Conservation (phyloP, 2,329 filamentous ascomycete genomes). For the Didymella arachidicola region DNA sequence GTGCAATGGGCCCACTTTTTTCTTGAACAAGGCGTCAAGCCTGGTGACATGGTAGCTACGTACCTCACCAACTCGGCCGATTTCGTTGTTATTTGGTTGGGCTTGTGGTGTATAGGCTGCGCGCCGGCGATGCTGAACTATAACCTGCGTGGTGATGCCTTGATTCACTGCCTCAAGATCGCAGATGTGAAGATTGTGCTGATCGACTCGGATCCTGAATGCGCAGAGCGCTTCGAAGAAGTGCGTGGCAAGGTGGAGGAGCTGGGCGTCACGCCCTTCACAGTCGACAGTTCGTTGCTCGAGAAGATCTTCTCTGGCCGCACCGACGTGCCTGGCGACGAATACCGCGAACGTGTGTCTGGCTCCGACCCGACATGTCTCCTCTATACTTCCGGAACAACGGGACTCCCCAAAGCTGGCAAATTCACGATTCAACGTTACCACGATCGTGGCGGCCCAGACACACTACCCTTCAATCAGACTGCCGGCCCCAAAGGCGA, state of each 20-base stretch:
- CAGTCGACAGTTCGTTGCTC: conserved; percentile 29
- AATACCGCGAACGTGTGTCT: conserved; percentile 61
- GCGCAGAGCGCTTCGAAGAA: conserved; percentile 31
- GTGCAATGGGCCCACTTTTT: conserved; percentile 45
- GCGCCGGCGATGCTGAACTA: conserved; percentile 75
- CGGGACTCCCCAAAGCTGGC: conserved; percentile 70
- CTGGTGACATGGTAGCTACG: conserved; percentile 68
- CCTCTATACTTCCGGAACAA: conserved; percentile 78
- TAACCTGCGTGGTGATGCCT: conserved; percentile 67
- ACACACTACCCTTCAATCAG: conserved; percentile 46
- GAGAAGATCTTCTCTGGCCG: conserved; percentile 28
- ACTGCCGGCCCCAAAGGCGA: conserved; percentile 55
- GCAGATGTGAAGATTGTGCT: conserved; percentile 64
- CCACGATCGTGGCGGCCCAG: conserved; percentile 46
- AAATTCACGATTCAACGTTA: conserved; percentile 40
- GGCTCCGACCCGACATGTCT: conserved; percentile 65
- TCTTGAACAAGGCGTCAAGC: conserved; percentile 62
- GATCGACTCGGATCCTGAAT: conserved; percentile 61
- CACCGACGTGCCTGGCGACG: conserved; percentile 58
- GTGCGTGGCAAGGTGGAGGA: conserved; percentile 27
- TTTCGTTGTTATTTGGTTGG: conserved; percentile 72
- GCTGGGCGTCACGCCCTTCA: conserved; percentile 31
- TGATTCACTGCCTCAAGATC: conserved; percentile 70
- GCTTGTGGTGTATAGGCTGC: conserved; percentile 69
- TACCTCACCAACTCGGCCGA: conserved; percentile 72